A percentile compares a stretch with the other conserved stretches of the same genome.
Evolutionary conservation across 805 yeast genomes (phyloP).

Genomic region (Candida sithepensis): DNA sequence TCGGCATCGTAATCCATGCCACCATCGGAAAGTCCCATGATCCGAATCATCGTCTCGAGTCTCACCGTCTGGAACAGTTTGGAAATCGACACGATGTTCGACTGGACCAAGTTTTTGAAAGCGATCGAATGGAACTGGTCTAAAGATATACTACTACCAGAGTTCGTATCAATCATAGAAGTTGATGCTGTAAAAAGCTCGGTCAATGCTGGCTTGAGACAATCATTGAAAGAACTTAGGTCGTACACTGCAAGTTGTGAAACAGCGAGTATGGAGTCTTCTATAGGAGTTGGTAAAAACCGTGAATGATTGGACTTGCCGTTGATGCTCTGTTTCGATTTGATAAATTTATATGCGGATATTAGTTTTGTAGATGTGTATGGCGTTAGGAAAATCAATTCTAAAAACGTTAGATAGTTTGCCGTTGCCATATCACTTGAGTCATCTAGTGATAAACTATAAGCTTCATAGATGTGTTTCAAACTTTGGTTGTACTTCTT

Average conservation of each 20-base stretch:
- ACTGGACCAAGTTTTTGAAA: slow-evolving; percentile 14
- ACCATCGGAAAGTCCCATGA: slow-evolving; percentile 10
- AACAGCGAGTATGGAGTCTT: background rate
- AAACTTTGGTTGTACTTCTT: background rate
- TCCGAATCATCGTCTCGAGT: slow-evolving; percentile 10
- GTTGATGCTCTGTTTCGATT: background rate
- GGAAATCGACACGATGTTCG: slow-evolving; percentile 21
- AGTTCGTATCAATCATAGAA: background rate
- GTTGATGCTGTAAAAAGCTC: background rate
- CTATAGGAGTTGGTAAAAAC: background rate
- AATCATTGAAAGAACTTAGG: background rate
- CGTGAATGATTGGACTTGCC: background rate
- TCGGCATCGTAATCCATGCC: slow-evolving; percentile 2
- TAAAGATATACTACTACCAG: background rate
- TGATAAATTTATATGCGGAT: background rate
- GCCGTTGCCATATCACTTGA: background rate
- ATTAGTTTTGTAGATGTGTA: background rate
- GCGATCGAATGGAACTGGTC: background rate
- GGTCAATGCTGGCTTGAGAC: background rate
- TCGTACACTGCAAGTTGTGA: background rate
- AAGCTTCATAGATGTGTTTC: background rate
- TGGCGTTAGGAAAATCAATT: background rate
- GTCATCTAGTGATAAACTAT: background rate
- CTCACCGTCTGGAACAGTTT: slow-evolving; percentile 17
- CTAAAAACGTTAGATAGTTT: background rate